Evolutionary conservation across 805 yeast genomes (phyloP).

Genomic region (Hemisphaericaspora nanyangensis): DNA sequence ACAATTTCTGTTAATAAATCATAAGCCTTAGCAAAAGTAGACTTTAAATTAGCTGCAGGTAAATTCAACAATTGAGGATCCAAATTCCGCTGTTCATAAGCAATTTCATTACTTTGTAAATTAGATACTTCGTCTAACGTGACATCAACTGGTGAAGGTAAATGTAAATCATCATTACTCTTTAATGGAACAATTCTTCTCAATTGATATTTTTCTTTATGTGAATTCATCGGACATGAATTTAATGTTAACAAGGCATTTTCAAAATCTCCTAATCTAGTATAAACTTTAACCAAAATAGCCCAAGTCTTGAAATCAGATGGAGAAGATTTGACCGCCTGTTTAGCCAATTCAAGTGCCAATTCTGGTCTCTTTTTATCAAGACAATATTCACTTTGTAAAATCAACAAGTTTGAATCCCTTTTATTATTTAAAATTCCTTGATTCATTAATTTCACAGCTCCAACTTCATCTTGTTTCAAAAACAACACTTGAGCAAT

Average conservation of each 20-base stretch:
- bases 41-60: constrained; percentile 65
- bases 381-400: constrained; percentile 57
- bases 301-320: constrained; percentile 77
- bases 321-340: constrained; percentile 69
- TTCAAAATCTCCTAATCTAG: constrained; percentile 61
- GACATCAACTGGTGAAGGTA: constrained; percentile 76
- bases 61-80: constrained; percentile 59
- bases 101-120: constrained; percentile 61
- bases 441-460: constrained; percentile 48
- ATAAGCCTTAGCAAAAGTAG: constrained; percentile 43
- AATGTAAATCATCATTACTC: constrained; percentile 53
- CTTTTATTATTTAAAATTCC: constrained; percentile 49
- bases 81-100: constrained; percentile 59
- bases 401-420: constrained; percentile 50
- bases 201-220: constrained; percentile 61
- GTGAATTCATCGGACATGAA: constrained; percentile 78
- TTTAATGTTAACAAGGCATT: constrained; percentile 69
- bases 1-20: constrained; percentile 44
- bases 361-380: constrained; percentile 50
- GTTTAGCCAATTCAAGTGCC: constrained; percentile 56
- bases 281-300: constrained; percentile 58
- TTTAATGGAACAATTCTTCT: constrained; percentile 56
- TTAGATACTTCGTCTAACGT: constrained; percentile 65
- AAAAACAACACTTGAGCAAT: constrained; percentile 51
- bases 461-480: constrained; percentile 58